Evolutionary conservation across 345 rosid species (phyloP).

Genomic region (Heritiera littoralis): DNA sequence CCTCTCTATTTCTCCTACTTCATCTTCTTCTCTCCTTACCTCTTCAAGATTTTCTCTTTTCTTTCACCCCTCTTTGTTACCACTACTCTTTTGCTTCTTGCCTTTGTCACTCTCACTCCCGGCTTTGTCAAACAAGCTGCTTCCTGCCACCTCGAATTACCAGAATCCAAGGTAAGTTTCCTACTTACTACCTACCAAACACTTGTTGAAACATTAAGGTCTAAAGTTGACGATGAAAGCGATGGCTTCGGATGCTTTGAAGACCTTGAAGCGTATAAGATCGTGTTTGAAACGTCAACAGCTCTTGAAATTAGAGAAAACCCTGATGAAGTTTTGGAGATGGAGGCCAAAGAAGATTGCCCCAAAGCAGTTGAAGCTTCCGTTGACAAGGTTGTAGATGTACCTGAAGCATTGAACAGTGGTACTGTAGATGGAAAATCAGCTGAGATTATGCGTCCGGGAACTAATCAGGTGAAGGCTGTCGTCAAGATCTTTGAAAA

Average conservation of each 20-base stretch:
- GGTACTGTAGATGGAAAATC: neutral
- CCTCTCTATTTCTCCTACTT: conserved; percentile 58
- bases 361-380: conserved; percentile 25
- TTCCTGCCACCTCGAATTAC: conserved; percentile 22
- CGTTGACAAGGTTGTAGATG: conserved; percentile 23
- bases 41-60: conserved; percentile 71
- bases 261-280: conserved; percentile 64
- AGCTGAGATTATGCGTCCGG: neutral
- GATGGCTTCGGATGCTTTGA: conserved; percentile 37
- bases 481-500: conserved; percentile 38
- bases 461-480: conserved; percentile 20
- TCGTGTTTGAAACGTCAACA: conserved; percentile 51
- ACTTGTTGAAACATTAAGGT: conserved; percentile 42
- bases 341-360: conserved; percentile 22
- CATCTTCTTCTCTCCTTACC: conserved; percentile 66
- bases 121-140: conserved; percentile 25
- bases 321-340: conserved; percentile 20
- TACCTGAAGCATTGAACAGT: neutral
- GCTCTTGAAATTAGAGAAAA: conserved; percentile 30
- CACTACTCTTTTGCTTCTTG: conserved; percentile 68
- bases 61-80: conserved; percentile 86
- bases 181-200: conserved; percentile 39
- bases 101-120: conserved; percentile 52
- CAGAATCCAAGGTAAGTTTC: conserved; percentile 45
- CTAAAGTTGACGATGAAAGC: conserved; percentile 37